Base-by-base conservation (phyloP, 2,329 filamentous ascomycete genomes). In the Fusarium hainanense region DNA sequence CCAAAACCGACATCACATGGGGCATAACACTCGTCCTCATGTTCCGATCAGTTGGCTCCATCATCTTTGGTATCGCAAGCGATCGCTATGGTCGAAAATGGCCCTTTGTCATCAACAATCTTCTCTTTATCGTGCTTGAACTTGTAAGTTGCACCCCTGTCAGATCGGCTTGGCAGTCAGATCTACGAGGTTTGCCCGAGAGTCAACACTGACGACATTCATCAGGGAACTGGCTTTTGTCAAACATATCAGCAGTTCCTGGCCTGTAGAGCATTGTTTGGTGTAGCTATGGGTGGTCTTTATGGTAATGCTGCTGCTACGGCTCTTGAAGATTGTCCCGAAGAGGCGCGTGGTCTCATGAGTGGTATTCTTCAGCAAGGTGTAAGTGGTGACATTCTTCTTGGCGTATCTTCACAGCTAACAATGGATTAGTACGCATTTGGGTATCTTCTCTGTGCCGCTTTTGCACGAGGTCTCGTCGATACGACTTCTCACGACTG, bases 281-380 rank as follows among this genome's bases (percentile, higher is more conserved):
- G 92, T 47, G 79, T 95, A 44, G 92, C 92, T 72, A 95, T 95
- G 92, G 93, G 93, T 41, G 93, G 92, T 70, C 71, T 94, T 3
- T 90, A 94, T 78, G 93, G 93, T 58, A 93, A 93, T 73, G 92
- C 91, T 3, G 91, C 91, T 12, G 91, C 92, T 7, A 94, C 92
- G 73, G 92, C 92, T 0, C 84, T 95, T 12, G 93, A 95, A 75
- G 92, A 93, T 74, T 87, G 90, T 63, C 91, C 91, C 7, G 79
- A 82, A 44, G 88, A 90, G 66, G 87, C 90, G 5, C 86, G 92
- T 72, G 92, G 92, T 71, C 81, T 94, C 27, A 91, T 94, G 84
- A 91, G 88, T 48, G 92, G 92, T 68, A 89, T 94, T 30, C 82
- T 94, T 0, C 92, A 94, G 73, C 91, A 93, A 79, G 92, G 92